Evolutionary conservation across 1,139 yeast species (phyloP).

Genomic region (Lodderomyces parapsilosis): DNA sequence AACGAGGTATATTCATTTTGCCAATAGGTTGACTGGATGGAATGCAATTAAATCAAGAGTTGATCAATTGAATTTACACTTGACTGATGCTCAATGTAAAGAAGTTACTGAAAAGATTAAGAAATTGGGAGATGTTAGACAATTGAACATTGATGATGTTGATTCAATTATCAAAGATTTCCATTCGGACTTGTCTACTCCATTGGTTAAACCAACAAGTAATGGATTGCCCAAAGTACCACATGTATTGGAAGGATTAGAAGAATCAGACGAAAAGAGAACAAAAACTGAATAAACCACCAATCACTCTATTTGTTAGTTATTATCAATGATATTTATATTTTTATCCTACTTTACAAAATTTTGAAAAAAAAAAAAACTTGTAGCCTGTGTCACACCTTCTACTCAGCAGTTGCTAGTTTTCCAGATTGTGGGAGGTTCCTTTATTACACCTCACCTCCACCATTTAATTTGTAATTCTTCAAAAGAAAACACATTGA

Average conservation of each 20-base stretch:
- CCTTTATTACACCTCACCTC: neutral
- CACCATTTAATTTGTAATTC: conserved; percentile 3
- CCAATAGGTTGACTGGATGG: conserved; percentile 98
- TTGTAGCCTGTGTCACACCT: too few relatives aligned
- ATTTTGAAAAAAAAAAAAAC: too few relatives aligned
- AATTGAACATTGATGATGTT: conserved; percentile 92
- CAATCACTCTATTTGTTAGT: neutral
- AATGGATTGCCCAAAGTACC: conserved; percentile 14
- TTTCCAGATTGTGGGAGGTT: neutral
- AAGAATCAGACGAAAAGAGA: conserved; percentile 14
- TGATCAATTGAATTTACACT: conserved; percentile 87
- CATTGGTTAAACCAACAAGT: conserved; percentile 12
- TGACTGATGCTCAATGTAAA: conserved; percentile 91
- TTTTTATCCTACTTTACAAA: conserved; percentile 1
- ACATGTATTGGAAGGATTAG: conserved; percentile 12
- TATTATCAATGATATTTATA: too few relatives aligned
- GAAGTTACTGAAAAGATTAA: conserved; percentile 93
- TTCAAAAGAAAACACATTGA: conserved; percentile 17
- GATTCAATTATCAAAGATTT: conserved; percentile 93
- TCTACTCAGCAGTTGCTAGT: too few relatives aligned
- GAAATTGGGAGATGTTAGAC: conserved; percentile 92
- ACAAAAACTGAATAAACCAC: conserved; percentile 5
- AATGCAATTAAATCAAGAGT: conserved; percentile 98
- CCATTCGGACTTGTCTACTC: conserved; percentile 63
- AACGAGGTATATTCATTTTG: conserved; percentile 94